phyloP scores from a whole-genome alignment of 1,284 basidiomycete species.

The Malassezia pachydermatis region DNA sequence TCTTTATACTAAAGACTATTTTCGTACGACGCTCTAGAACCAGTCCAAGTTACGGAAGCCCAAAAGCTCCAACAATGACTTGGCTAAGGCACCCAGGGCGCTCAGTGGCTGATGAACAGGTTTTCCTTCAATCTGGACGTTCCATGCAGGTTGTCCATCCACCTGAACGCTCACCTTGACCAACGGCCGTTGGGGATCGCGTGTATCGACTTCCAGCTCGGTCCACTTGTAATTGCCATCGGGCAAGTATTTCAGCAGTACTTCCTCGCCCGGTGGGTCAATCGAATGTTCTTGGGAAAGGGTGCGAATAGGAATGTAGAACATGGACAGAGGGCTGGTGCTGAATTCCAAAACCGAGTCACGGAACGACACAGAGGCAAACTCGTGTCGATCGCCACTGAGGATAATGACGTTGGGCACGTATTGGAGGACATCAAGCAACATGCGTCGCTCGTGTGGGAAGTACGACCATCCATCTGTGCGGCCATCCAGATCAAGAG shows the following conservation, averaged over 20 bases:
- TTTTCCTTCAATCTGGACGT: slow-evolving; percentile 48
- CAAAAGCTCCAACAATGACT: slow-evolving; percentile 41
- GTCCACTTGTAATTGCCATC: slow-evolving; percentile 52
- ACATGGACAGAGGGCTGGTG: slow-evolving; percentile 59
- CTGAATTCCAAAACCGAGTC: slow-evolving; percentile 55
- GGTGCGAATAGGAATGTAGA: slow-evolving; percentile 45
- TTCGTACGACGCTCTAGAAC: slow-evolving; percentile 18
- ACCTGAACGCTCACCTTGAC: slow-evolving; percentile 53
- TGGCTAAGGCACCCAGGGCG: slow-evolving; percentile 38
- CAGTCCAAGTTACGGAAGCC: slow-evolving; percentile 33
- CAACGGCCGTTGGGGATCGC: slow-evolving; percentile 54
- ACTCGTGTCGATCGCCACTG: slow-evolving; percentile 63
- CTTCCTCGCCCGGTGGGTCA: slow-evolving; percentile 55
- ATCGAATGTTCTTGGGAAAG: slow-evolving; percentile 48
- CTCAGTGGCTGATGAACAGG: slow-evolving; percentile 31
- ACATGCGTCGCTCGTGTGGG: slow-evolving; percentile 54
- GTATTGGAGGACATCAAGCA: slow-evolving; percentile 48
- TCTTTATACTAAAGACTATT: neutral
- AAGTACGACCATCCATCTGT: slow-evolving; percentile 63
- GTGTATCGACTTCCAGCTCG: slow-evolving; percentile 64
- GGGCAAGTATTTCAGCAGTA: slow-evolving; percentile 55
- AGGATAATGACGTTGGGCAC: slow-evolving; percentile 63
- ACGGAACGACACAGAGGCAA: slow-evolving; percentile 54
- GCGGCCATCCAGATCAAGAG: slow-evolving; percentile 54
- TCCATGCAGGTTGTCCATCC: slow-evolving; percentile 59